Evolutionary conservation across 106 monocot species (phyloP), one percentile per base, ranked within the genome.

Genomic region (Dendrobium catenatum): DNA sequence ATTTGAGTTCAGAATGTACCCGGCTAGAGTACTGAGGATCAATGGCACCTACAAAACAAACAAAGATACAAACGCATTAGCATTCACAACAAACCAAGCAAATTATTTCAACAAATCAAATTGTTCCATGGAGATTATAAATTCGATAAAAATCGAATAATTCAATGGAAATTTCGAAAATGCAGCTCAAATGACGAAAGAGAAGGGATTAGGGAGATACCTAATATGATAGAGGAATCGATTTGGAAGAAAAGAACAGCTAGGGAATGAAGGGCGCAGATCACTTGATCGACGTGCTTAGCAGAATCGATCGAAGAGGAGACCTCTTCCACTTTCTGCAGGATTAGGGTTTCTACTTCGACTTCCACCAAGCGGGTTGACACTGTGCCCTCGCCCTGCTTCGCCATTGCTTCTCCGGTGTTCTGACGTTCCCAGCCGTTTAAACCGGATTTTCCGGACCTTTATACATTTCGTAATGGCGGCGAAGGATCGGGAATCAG

Each of bases 201-300:
- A 43, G 43, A 72, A 72, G 11, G 24, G 1, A 41, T 3, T 2
- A 4, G 17, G 10, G 24, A 2, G n/a, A 47, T 42, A 96, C 96
- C 89, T n/a, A 86, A 58, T 7, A 93, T 56, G 44, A 79, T 13
- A 19, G 88, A 81, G 18, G 90, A 90, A 79, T 97, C 90, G 54
- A 97, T 86, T 55, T 94, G 84, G 80, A 97, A 97, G 33, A 97
- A 85, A 68, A 80, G 80, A 77, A 86, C 81, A 5, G 94, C 96
- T 9, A 94, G 85, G 58, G 92, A 92, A 78, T 94, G 89, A 77
- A 97, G 90, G 9, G 92, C 96, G 81, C 88, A 86, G 74, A 97
- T 84, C 27, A 94, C 94, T 70, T 92, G 92, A 20, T 92, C 92
- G 67, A 87, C 92, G 79, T 79, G 79, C 77, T 77, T 86, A 27